Base-by-base conservation (phyloP, 306 rosid genomes). In the Myrica gale region DNA sequence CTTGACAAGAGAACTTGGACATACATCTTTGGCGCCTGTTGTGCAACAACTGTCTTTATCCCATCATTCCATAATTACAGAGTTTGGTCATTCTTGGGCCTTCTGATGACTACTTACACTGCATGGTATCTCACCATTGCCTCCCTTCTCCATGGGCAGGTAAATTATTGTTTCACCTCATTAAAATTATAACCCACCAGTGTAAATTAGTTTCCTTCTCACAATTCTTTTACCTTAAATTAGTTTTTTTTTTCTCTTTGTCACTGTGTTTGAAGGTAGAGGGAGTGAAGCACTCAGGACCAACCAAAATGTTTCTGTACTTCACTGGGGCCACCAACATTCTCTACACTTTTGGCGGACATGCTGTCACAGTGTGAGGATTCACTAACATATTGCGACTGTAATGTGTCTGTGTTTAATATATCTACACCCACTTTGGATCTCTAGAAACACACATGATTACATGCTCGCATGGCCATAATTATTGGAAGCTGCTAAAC, bases 1-100 rank as follows among this genome's bases (percentile, higher is more conserved):
- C 87, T 94, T 73, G 98, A 94, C 95, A 94, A 94, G 91, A 94
- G 98, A 82, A 94, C 97, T 78, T 94, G 98, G 98, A 94, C 98
- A 11, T 94, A 90, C 67, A 90, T 94, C 66, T 94, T 94, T 89
- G 97, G 98, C 19, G 98, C 97, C 46, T 94, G 98, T 78, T 94
- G 98, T 74, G 98, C 97, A 13, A 94, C 97, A 74, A 94, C 97
- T 72, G 97, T 94, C 17, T 94, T 94, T 87, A 85, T 94, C 57
- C 98, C 98, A 50, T 94, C 98, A 43, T 94, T 94, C 88, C 98
- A 92, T 80, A 94, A 92, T 76, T 92, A 94, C 82, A 92, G 98
- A 85, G 90, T 94, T 47, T 90, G 97, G 98, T 95, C 98, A 16
- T 95, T 95, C 77, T 85, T 92, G 76, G 98, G 98, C 47, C 93